Base-by-base conservation (phyloP, 75 land plant species). In the Gnetum montanum region DNA sequence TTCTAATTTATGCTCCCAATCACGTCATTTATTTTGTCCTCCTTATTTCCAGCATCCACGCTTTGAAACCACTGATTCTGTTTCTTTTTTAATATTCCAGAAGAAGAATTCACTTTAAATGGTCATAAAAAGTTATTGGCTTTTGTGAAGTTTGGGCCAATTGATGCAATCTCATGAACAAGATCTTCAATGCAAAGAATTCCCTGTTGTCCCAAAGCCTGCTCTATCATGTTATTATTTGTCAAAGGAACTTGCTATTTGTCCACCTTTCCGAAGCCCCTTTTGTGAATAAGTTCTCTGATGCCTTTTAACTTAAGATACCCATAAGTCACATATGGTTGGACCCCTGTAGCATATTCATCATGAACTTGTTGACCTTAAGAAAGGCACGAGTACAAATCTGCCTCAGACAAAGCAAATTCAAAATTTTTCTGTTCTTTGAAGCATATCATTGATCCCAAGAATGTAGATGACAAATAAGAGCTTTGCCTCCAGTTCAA, bases 391-490 rank as follows among this genome's bases (percentile, higher is more conserved):
- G 88, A 68, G 1, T 5, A 4, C 38, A 27, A 29, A 69, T 78
- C 67, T 81, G 77, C 41, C 70, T 59, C 52, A 90, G 55, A 24
- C 84, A 60, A 60, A 86, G 35, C 4, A 47, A 58, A 33, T 74
- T 56, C 46, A 84, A 49, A 29, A 77, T 67, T 43, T 80, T 77
- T 54, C 67, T 54, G 2, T 76, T 77, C 54, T 66, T 74, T 5
- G 81, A 82, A 57, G 84, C 79, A 86, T 82, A 34, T 73, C 90
- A 71, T 89, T 85, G 60, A 89, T 82, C 90, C 86, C 95, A 0
- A 83, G 61, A 25, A 89, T 89, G 0, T 86, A 65, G 40, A 85
- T 64, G 27, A 89, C 74, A 51, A 85, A 85, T 52, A 88, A 19
- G 4, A 88, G 74, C 66, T 85, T 88, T 4, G 90, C 77, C 47